These are phyloP conservation scores for Akebia trifoliata DNA, from an alignment of 164 flowering plant genomes.

Conservation along the genomic window DNA sequence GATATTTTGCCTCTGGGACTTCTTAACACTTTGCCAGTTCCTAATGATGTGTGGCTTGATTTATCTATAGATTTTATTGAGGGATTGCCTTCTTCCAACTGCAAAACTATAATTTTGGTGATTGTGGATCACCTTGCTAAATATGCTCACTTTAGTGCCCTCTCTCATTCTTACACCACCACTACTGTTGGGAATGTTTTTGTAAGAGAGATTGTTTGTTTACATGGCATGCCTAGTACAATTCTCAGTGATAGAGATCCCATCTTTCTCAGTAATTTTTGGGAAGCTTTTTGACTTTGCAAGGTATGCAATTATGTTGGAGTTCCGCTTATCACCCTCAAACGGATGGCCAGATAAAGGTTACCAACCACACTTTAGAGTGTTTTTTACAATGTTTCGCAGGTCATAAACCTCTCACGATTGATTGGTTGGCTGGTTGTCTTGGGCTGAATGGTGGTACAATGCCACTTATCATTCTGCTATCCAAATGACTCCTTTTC, in stretches of 20 bases:
- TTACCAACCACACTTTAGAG: neutral
- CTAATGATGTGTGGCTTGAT: neutral
- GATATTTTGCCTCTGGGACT: neutral
- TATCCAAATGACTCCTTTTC: neutral
- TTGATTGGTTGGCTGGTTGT: neutral
- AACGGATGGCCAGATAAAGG: slow-evolving; percentile 1
- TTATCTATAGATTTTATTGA: slow-evolving; percentile 11
- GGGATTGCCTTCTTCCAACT: neutral
- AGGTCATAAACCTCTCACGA: neutral
- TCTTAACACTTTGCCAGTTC: slow-evolving; percentile 10
- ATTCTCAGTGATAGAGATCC: slow-evolving; percentile 5
- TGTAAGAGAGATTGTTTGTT: neutral
- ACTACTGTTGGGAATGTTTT: neutral
- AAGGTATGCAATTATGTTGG: neutral
- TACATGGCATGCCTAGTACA: slow-evolving; percentile 1
- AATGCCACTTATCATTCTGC: neutral
- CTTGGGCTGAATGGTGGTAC: slow-evolving; percentile 3
- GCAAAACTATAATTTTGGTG: neutral
- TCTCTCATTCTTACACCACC: neutral
- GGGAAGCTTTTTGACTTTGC: neutral
- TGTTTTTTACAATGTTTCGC: neutral
- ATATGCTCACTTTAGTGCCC: neutral
- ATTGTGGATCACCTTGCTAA: neutral
- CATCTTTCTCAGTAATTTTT: neutral
- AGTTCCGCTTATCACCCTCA: slow-evolving; percentile 5